Conservation (phyloP, 306 rosid genomes). For the Nissolia schottii region DNA sequence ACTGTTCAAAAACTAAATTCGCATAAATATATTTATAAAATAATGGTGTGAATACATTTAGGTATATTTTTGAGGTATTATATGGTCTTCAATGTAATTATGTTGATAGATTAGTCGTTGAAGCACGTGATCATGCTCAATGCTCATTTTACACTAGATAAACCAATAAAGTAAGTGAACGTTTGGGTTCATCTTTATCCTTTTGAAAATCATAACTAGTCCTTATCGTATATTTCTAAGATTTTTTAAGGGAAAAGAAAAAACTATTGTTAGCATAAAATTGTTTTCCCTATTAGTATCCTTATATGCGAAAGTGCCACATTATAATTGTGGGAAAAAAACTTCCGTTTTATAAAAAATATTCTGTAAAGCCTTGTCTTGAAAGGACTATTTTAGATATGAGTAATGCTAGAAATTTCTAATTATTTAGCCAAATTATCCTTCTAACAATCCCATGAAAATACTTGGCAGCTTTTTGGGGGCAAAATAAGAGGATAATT, state of each 20-base stretch:
- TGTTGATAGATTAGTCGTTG: background rate
- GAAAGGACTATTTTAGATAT: background rate
- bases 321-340: background rate
- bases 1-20: background rate
- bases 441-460: too few species aligned
- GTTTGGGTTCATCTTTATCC: background rate
- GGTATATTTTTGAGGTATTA: background rate
- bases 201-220: background rate
- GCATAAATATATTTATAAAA: background rate
- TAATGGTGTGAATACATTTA: background rate
- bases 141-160: background rate
- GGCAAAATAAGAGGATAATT: too few species aligned
- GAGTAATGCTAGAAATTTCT: too few species aligned
- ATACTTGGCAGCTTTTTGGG: too few species aligned
- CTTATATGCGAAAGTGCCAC: background rate
- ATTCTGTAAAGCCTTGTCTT: background rate
- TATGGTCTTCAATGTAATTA: background rate
- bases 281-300: background rate
- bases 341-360: background rate
- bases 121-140: background rate
- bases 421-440: too few species aligned
- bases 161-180: background rate
- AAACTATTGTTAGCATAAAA: background rate
- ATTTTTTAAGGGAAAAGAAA: too few species aligned
- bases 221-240: background rate